Base-by-base conservation (phyloP, 164 flowering plant genomes). In the Cinnamomum chago region DNA sequence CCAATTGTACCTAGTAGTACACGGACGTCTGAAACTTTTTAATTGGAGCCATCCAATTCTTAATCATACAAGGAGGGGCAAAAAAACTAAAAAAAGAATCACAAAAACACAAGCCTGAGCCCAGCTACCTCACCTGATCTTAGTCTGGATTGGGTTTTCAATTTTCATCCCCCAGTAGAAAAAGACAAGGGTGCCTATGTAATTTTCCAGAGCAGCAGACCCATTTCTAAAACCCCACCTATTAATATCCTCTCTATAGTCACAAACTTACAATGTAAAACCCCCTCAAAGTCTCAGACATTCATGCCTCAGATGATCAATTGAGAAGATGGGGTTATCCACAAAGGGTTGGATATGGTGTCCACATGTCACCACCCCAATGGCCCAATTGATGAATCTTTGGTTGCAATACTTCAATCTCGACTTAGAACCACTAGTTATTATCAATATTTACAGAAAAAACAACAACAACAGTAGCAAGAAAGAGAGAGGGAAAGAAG, bases 261-360 rank as follows among this genome's bases (percentile, higher is more conserved):
- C 47, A 40, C 47, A 40, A 40, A 40, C n/a, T 55, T 55, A 3
- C 17, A 69, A 18, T 20, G 4, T n/a, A 50, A 17, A 50, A 18
- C 7, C 71, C 55, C 50, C 40, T n/a, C 40, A 20, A 6, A 70
- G 12, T 55, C 60, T 20, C 12, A 1, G n/a, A n/a, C 17, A 9
- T 11, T 40, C 35, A 30, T 30, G 18, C 18, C 20, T 52, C 58
- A 52, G 58, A 52, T 52, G 58, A 14, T 55, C 5, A 20, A 55
- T 40, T 40, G 47, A 55, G 60, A 20, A 20, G 74, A 72, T 71
- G 71, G 83, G 79, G 80, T 86, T 86, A 90, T 90, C 94, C 86
- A 80, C 47, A 81, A n/a, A 25, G 78, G 75, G n/a, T 15, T 75
- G 81, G 90, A 88, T 90, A 90, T 85, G 88, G 85, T 86, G 78